phyloP scores from a whole-genome alignment of 2,329 filamentous ascomycete species.

The Diaporthe ampelina region DNA sequence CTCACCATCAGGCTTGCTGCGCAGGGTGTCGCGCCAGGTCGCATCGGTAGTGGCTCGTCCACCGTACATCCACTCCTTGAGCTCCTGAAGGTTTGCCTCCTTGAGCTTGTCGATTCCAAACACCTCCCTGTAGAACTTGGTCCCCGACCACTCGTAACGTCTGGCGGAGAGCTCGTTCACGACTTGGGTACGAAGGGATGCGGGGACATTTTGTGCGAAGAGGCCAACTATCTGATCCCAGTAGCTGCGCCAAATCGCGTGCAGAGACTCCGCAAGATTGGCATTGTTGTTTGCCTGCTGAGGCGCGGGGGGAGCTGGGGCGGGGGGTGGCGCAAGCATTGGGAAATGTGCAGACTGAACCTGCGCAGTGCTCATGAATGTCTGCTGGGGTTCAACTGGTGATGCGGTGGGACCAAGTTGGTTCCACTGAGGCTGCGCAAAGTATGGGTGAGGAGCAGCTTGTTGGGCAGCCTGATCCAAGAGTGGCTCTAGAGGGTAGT shows the following conservation, averaged over 20 bases:
- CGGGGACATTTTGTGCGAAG: background rate
- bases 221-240: background rate
- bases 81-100: accelerated
- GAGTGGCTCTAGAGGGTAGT: too few relatives aligned
- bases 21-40: background rate
- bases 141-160: background rate
- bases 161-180: background rate
- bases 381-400: too few relatives aligned
- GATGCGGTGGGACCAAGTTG: too few relatives aligned
- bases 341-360: too few relatives aligned
- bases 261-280: background rate
- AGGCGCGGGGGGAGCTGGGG: too few relatives aligned
- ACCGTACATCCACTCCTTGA: conserved; percentile 7
- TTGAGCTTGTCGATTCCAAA: background rate
- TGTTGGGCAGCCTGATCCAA: background rate
- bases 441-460: too few relatives aligned
- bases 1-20: background rate
- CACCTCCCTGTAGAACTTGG: background rate
- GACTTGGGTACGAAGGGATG: background rate
- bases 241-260: background rate
- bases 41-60: too few relatives aligned
- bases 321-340: background rate
- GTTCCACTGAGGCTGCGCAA: too few relatives aligned
- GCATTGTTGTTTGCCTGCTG: background rate
- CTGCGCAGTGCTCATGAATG: background rate